Evolutionary conservation across 164 flowering plant species (phyloP).

Genomic region (Berberis thunbergii): DNA sequence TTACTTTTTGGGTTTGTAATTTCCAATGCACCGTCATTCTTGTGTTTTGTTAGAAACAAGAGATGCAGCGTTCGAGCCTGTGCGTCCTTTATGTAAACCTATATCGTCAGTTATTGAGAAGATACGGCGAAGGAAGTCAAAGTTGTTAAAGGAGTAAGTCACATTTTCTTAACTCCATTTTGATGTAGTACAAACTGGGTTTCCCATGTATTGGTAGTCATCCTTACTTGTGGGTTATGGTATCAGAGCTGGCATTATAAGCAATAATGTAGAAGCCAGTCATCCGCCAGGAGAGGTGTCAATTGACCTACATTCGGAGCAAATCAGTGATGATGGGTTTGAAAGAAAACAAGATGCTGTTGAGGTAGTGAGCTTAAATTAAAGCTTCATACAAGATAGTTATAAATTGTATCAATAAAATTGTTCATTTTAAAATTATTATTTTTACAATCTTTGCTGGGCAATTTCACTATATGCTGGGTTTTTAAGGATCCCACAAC

Average conservation of each 20-base stretch:
- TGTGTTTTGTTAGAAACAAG: slow-evolving; percentile 39
- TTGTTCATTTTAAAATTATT: not conserved
- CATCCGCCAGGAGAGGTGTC: slow-evolving; percentile 12
- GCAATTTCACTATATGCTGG: not conserved
- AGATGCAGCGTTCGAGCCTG: slow-evolving; percentile 65
- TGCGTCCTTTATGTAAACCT: slow-evolving; percentile 59
- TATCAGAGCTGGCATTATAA: slow-evolving; percentile 25
- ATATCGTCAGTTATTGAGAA: slow-evolving; percentile 77
- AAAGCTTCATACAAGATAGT: not conserved
- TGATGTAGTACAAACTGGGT: not conserved
- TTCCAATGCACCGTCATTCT: not conserved
- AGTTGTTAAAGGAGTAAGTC: slow-evolving; percentile 56
- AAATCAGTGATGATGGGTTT: slow-evolving; percentile 3
- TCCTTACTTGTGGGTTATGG: not conserved
- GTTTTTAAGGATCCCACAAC: too few relatives aligned
- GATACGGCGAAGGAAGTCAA: slow-evolving; percentile 69
- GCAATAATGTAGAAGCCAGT: slow-evolving; percentile 11
- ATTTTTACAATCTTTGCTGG: too few relatives aligned
- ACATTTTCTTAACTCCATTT: not conserved
- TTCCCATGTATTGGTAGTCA: not conserved
- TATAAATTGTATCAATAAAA: too few relatives aligned
- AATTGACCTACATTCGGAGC: slow-evolving; percentile 15
- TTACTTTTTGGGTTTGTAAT: not conserved
- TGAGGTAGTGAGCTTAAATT: slow-evolving; percentile 1
- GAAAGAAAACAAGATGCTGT: slow-evolving; percentile 7